Percentiles rank a stretch among this genome's conserved stretches.
Evolutionary conservation across 2,329 filamentous ascomycete genomes (phyloP).

Genomic region (Colletotrichum horii): DNA sequence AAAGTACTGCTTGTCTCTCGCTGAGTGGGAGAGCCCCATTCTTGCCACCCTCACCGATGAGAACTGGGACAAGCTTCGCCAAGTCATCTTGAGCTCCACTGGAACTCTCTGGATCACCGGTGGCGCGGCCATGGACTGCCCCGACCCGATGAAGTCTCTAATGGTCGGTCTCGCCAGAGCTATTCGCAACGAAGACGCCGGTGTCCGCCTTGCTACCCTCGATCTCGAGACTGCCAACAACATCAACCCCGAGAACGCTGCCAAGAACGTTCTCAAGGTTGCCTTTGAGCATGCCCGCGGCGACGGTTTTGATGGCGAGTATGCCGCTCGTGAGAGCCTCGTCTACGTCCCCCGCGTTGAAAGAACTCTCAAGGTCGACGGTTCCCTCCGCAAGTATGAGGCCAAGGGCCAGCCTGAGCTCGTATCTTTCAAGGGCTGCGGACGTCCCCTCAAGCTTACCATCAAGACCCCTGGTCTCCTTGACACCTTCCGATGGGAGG

Average conservation of each 20-base stretch:
- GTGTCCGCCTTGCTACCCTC: slow-evolving; percentile 8
- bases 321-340: neutral
- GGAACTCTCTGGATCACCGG: slow-evolving; percentile 19
- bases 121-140: slow-evolving; percentile 13
- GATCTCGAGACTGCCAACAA: neutral
- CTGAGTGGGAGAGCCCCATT: slow-evolving; percentile 4
- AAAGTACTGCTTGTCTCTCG: slow-evolving; percentile 7
- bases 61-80: slow-evolving; percentile 6
- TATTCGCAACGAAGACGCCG: slow-evolving; percentile 24
- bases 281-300: neutral
- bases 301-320: slow-evolving; percentile 3
- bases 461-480: slow-evolving; percentile 26
- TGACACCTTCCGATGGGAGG: slow-evolving; percentile 28
- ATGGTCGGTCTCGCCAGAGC: slow-evolving; percentile 19
- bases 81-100: neutral
- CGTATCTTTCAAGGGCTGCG: slow-evolving; percentile 3
- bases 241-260: neutral
- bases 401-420: slow-evolving; percentile 12
- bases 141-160: slow-evolving; percentile 7
- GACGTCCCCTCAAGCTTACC: slow-evolving; percentile 23
- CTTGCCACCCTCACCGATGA: neutral
- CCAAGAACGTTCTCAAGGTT: neutral
- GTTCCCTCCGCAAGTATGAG: neutral
- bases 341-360: slow-evolving; percentile 11
- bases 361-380: neutral